Percentiles rank a stretch among this genome's conserved stretches.
These are phyloP conservation scores for Phoma sp. DNA, from an alignment of 2,329 filamentous ascomycete genomes.

Conservation along the genomic window DNA sequence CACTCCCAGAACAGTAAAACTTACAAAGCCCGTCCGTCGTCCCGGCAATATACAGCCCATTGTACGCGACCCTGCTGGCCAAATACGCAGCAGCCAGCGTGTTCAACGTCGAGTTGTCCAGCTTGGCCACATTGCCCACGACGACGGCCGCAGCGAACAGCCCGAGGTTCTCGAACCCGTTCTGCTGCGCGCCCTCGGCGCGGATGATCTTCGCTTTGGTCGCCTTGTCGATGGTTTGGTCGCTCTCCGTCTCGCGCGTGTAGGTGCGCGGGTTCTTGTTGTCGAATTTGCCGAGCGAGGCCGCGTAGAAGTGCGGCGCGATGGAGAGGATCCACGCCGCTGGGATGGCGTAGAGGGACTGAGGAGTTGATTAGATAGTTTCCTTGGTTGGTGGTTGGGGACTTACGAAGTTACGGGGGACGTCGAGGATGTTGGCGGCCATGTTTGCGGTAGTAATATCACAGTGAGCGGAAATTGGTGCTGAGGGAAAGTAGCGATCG, in stretches of 20 bases:
- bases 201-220: conserved; percentile 12
- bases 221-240: conserved; percentile 6
- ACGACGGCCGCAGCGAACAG: conserved; percentile 7
- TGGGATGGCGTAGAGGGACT: conserved; percentile 7
- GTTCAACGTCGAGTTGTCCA: conserved; percentile 5
- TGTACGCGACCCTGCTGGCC: not conserved
- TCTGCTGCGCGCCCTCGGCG: conserved; percentile 9
- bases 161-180: conserved; percentile 7
- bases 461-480: not conserved
- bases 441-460: not conserved
- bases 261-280: conserved; percentile 10
- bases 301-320: conserved; percentile 8
- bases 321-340: conserved; percentile 5
- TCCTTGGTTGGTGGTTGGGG: not conserved
- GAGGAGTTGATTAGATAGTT: not conserved
- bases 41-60: not conserved
- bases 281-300: conserved; percentile 7
- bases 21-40: conserved; percentile 2
- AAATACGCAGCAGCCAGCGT: not conserved
- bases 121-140: conserved; percentile 8
- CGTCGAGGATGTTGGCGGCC: conserved; percentile 6
- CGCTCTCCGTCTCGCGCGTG: conserved; percentile 10
- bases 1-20: not conserved
- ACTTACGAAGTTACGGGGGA: conserved; percentile 4
- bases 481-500: not conserved